Conservation (phyloP, 2,329 filamentous ascomycete genomes). For the Pestalotiopsis sp. region DNA sequence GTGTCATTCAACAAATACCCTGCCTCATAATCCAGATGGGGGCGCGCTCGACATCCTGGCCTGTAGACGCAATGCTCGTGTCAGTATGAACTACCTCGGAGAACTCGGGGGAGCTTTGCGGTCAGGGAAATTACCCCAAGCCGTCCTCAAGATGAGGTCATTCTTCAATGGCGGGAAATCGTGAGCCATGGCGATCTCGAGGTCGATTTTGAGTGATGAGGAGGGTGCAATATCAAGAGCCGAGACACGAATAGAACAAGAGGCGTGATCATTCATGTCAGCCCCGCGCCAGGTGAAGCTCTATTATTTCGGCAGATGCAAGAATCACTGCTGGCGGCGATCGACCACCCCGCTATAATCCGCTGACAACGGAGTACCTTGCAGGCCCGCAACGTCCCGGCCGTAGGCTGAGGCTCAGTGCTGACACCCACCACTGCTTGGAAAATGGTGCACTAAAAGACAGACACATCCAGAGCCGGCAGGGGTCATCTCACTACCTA, state of each 20-base stretch:
- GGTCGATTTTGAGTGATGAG: not conserved
- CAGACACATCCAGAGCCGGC: not conserved
- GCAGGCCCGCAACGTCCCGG: not conserved
- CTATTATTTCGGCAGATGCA: not conserved
- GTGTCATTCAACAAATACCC: slow-evolving; percentile 56
- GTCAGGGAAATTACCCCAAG: slow-evolving; percentile 68
- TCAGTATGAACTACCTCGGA: not conserved
- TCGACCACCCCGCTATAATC: not conserved
- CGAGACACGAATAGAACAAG: slow-evolving; percentile 7
- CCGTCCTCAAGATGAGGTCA: slow-evolving; percentile 87
- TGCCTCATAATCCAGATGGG: slow-evolving; percentile 99
- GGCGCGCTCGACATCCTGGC: slow-evolving; percentile 86
- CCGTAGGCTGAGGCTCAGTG: not conserved
- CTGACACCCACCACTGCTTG: not conserved
- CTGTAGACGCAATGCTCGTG: slow-evolving; percentile 45
- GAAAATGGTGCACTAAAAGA: not conserved
- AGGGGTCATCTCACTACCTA: not conserved
- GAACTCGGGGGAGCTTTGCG: slow-evolving; percentile 17
- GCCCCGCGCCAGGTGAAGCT: slow-evolving; percentile 9
- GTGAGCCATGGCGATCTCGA: slow-evolving; percentile 57
- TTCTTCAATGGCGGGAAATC: slow-evolving; percentile 87
- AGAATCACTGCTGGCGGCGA: not conserved
- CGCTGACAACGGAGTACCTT: not conserved
- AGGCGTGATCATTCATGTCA: slow-evolving; percentile 6
- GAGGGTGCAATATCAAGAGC: not conserved